Percentiles rank a stretch among this genome's conserved stretches.
These are phyloP conservation scores for Crithidia bombi DNA, from an alignment of 208 protist species.

Conservation along the genomic window DNA sequence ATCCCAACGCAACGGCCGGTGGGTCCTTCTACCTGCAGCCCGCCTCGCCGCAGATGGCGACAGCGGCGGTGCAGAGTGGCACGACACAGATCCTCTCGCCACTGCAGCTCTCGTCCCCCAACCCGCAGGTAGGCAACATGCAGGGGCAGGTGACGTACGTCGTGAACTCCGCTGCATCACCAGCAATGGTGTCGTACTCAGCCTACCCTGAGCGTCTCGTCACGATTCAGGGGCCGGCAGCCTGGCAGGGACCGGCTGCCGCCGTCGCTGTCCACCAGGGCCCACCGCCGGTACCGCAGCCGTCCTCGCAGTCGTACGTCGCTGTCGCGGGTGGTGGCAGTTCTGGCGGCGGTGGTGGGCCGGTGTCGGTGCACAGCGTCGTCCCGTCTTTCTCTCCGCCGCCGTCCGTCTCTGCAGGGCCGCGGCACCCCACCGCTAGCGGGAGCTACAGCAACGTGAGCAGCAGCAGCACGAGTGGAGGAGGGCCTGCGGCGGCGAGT, in stretches of 20 bases:
- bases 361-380: not conserved
- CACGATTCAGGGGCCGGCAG: not conserved
- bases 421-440: not conserved
- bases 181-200: slow-evolving; percentile 9
- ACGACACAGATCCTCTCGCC: slow-evolving; percentile 16
- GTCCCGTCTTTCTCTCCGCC: not conserved
- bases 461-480: not conserved
- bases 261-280: not conserved
- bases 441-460: not conserved
- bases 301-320: not conserved
- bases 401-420: not conserved
- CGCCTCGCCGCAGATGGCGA: slow-evolving; percentile 13
- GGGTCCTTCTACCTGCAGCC: slow-evolving; percentile 24
- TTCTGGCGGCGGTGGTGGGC: not conserved
- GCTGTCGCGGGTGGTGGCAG: not conserved
- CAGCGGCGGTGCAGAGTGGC: slow-evolving; percentile 26
- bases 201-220: slow-evolving; percentile 13
- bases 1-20: not conserved
- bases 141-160: slow-evolving; percentile 20
- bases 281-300: not conserved
- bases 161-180: slow-evolving; percentile 18
- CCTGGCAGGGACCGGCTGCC: not conserved
- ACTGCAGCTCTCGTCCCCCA: slow-evolving; percentile 19
- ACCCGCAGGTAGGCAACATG: not conserved
- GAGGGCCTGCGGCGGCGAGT: slow-evolving; percentile 8